Evolutionary conservation across 805 yeast genomes (phyloP), one percentile per base, ranked within the genome.

Genomic region (Suhomyces pyralidae): DNA sequence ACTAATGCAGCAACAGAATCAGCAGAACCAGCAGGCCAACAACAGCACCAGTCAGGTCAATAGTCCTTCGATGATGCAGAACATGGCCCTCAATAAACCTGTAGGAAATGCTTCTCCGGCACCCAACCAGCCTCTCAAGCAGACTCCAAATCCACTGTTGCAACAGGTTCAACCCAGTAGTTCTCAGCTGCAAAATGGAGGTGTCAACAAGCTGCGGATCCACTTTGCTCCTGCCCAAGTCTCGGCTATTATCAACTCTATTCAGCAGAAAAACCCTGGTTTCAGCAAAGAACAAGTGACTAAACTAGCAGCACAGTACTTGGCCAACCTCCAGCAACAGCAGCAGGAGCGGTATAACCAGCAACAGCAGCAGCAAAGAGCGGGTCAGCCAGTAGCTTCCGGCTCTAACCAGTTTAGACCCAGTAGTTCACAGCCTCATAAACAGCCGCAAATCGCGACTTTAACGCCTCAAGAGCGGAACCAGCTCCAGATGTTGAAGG

Each of bases 241-340:
- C 3, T 78, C 87, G 8, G 85, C 87, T 1, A 78, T 85, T 42
- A 81, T 85, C 52, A 81, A 76, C 57, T 82, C 84, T 45, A 84
- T 85, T 50, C 88, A 84, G 62, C 69, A 78, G n/a, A 83, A 83
- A 59, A 81, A 85, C 62, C 90, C 90, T 1, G 79, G 76, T 30
- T 68, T 83, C 62, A 73, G 82, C 9, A 83, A 83, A 55, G 85
- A 81, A 52, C 86, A 85, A 59, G 88, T 85, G 0, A 82, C 86
- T 2, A 79, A 81, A 53, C 72, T 84, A 52, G 89, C 90, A 2
- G 86, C 86, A 2, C 77, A 83, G 14, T 83, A 84, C 59, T 65
- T 84, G 55, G 84, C 88, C 0, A 80, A 77, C 54, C 67, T 81
- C 34, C 86, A 82, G 62, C 81, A 78, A 54, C 79, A 76, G 59